Evolutionary conservation across 805 yeast species (phyloP), one percentile per base, ranked within the genome.

Genomic region (Myxozyma monticola): DNA sequence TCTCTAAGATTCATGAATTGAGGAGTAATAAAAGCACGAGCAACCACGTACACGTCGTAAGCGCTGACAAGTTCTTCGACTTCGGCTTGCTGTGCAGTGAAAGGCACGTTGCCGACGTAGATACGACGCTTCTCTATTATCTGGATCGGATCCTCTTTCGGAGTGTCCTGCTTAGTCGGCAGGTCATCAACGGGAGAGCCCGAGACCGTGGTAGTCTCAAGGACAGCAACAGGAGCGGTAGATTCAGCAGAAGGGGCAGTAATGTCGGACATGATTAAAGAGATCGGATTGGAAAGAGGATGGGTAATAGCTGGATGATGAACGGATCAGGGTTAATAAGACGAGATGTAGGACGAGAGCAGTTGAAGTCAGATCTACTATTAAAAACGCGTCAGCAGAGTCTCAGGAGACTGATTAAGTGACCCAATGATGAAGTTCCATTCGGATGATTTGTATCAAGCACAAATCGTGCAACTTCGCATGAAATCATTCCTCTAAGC

Each of bases 71-170:
- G 70, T 12, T 69, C 74, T 33, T 62, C 64, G 36, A 83, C 68
- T 37, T 79, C 83, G 3, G 69, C 72, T 60, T 79, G 84, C n/a
- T 79, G 72, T 10, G 83, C 71, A 14, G 68, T 61, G 63, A 68
- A 78, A 49, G 76, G 74, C 48, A 83, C 70, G 63, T 83, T 83
- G 49, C 77, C 75, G 48, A 83, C 68, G 55, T 76, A 77, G 28
- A 82, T 71, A 43, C 83, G 74, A 15, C 59, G 55, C 29, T 54
- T 44, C 38, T 55, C 59, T 8, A 29, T 43, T n/a, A 55, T 42
- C 36, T 50, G 48, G 34, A 50, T 33, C 10, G 57, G 54, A 40
- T 34, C 52, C 41, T 45, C 51, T 22, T 24, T 36, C 18, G 48
- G 43, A 2, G 35, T 29, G 15, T 24, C 45, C 17, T 25, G 37